phyloP scores from a whole-genome alignment of 768 basidiomycete genomes.

The Termitomyces eurrhizus region DNA sequence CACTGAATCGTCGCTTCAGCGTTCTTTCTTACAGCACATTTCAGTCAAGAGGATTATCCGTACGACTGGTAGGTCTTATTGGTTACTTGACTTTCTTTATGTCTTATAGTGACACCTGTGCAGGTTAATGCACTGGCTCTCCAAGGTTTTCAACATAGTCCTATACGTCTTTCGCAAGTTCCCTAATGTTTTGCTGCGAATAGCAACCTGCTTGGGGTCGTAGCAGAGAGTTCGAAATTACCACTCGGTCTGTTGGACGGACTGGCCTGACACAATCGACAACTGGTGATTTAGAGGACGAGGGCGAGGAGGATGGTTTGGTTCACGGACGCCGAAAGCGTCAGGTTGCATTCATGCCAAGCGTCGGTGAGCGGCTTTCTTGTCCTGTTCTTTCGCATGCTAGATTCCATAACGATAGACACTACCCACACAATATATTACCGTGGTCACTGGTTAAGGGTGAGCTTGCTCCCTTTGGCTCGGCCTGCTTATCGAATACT shows the following conservation, averaged over 20 bases:
- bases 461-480: conserved; percentile 29
- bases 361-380: conserved; percentile 52
- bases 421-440: conserved; percentile 90
- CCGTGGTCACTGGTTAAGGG: conserved; percentile 84
- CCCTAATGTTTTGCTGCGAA: conserved; percentile 6
- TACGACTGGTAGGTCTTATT: conserved; percentile 64
- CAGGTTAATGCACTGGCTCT: conserved; percentile 88
- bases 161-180: background rate
- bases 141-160: conserved; percentile 47
- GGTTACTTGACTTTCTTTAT: conserved; percentile 6
- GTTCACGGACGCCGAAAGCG: conserved; percentile 71
- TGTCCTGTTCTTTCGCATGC: conserved; percentile 7
- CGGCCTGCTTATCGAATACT: conserved; percentile 14
- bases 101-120: conserved; percentile 3
- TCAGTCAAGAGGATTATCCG: conserved; percentile 83
- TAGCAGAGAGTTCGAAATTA: conserved; percentile 87
- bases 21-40: conserved; percentile 88
- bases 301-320: conserved; percentile 54
- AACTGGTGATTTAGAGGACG: conserved; percentile 75
- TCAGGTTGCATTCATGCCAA: conserved; percentile 84
- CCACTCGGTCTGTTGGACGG: conserved; percentile 68
- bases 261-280: conserved; percentile 63
- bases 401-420: conserved; percentile 37
- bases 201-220: conserved; percentile 91
- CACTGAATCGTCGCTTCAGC: conserved; percentile 33